These are phyloP conservation scores for Epichloe hybrida DNA, from an alignment of 2,329 filamentous ascomycete genomes.

Conservation along the genomic window DNA sequence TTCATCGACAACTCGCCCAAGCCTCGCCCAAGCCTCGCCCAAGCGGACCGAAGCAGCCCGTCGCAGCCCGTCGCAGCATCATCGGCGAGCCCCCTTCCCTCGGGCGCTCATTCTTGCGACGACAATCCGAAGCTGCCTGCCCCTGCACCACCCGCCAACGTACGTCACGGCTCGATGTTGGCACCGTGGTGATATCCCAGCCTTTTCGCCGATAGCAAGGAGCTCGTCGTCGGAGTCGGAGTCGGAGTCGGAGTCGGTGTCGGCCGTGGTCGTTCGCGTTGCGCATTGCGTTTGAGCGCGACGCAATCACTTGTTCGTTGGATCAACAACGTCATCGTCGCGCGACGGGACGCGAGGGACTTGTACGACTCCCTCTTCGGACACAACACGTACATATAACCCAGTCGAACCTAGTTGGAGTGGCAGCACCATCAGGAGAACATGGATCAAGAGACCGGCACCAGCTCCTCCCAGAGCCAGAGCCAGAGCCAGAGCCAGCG, in stretches of 20 bases:
- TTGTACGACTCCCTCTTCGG: background rate
- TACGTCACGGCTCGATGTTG: background rate
- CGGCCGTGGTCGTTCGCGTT: background rate
- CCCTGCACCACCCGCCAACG: background rate
- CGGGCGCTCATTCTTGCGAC: background rate
- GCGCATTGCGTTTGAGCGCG: background rate
- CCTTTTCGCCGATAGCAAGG: background rate
- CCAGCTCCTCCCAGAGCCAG: conserved; percentile 6
- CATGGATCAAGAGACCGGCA: conserved; percentile 2
- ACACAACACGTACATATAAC: no score
- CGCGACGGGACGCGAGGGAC: background rate
- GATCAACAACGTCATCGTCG: background rate
- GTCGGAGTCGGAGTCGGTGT: no score
- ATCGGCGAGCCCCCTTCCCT: background rate
- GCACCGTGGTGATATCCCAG: background rate
- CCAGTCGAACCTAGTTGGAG: no score
- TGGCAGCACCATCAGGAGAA: background rate
- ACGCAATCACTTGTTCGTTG: background rate
- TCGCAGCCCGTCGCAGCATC: no score
- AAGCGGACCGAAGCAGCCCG: no score
- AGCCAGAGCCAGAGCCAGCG: conserved; percentile 2
- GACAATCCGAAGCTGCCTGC: background rate
- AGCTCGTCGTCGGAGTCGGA: no score
- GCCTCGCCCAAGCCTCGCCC: no score
- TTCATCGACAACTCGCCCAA: background rate